Base-by-base conservation (phyloP, 2,329 filamentous ascomycete genomes). In the Monosporascus sp. region DNA sequence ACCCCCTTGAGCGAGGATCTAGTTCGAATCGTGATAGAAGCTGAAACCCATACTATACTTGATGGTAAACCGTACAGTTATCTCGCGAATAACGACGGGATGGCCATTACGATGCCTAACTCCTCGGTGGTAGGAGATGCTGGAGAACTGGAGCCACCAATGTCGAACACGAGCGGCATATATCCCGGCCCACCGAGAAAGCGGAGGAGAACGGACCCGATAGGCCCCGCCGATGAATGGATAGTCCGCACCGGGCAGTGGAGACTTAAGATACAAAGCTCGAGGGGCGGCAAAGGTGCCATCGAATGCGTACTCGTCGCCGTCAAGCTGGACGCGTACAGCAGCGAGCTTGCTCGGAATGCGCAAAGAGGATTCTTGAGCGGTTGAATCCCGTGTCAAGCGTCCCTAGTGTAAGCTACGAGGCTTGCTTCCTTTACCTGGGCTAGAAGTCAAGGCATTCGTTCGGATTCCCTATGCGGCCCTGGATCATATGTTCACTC, bases 241-340 rank as follows among this genome's bases (percentile, higher is more conserved):
- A 74, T 83, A 38, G 75, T 92, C 20, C 77, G 74, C 53, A 86
- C 76, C 17, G 87, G 86, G 1, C 87, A 89, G 67, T 92, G 88
- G 86, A 76, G 86, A 54, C 65, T 91, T 59, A 77, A 81, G 42
- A 82, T 95, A 27, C 84, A 87, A 63, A 69, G 69, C 15, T 66
- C 70, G 3, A 70, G 62, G 53, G 74, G 70, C 48, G 77, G 78
- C 48, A 82, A 78, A 62, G 74, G 73, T 38, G 74, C 75, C 2
- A 76, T 86, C 52, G 87, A 93, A 70, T 86, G 89, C 54, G 78
- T 90, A 22, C 77, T 96, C 48, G 77, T 88, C 17, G 88, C 84
- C 1, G 88, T 92, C 36, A 90, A 89, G 68, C 66, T 96, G 25
- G 88, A 95, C 60, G 87, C 85, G 0, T 80, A 84, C 60, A 86